phyloP scores from a whole-genome alignment of 177 flowering plant species.

The Vitis hybrid region DNA sequence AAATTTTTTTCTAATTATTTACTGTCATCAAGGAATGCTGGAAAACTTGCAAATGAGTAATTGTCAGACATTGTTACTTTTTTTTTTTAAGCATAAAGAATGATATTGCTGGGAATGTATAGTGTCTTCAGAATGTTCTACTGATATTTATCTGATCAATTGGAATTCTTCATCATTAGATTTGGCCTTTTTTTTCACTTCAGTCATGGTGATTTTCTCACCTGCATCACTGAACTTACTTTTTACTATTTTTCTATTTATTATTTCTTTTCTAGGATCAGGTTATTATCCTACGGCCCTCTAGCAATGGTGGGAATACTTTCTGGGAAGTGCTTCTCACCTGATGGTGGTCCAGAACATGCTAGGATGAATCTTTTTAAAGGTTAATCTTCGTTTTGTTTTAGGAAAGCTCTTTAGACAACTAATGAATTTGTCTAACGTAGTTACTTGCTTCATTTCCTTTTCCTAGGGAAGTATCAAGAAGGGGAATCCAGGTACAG shows the following conservation, averaged over 20 bases:
- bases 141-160: too few relatives aligned
- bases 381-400: constrained; percentile 37
- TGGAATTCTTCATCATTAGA: too few relatives aligned
- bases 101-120: too few relatives aligned
- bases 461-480: constrained; percentile 58
- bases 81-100: too few relatives aligned
- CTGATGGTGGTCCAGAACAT: constrained; percentile 61
- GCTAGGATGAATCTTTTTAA: constrained; percentile 75
- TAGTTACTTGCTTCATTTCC: constrained; percentile 2
- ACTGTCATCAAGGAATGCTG: too few relatives aligned
- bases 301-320: constrained; percentile 96
- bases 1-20: too few relatives aligned
- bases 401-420: background rate
- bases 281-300: constrained; percentile 84
- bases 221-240: background rate
- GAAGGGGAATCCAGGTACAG: constrained; percentile 90
- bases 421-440: background rate
- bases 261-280: constrained; percentile 40
- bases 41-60: too few relatives aligned
- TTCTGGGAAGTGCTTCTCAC: constrained; percentile 72
- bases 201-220: background rate
- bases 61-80: too few relatives aligned
- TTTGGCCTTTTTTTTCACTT: background rate
- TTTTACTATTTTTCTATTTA: background rate
- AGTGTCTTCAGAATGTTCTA: too few relatives aligned